phyloP scores from a whole-genome alignment of 2,329 filamentous ascomycete genomes.

The Colletotrichum cuscutae region DNA sequence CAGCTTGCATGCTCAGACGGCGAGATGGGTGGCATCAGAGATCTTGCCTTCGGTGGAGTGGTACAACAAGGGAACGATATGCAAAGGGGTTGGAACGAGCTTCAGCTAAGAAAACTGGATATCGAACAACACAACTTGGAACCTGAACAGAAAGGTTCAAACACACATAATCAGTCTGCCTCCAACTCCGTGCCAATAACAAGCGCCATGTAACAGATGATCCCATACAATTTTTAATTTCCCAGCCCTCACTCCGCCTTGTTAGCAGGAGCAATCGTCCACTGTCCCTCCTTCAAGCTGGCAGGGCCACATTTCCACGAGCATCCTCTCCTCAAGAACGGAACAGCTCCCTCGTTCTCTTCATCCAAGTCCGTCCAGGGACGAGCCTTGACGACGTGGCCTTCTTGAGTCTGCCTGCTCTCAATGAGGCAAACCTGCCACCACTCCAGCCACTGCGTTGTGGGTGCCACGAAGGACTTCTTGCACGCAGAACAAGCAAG shows the following conservation, averaged over 20 bases:
- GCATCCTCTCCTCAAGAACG: slow-evolving; percentile 60
- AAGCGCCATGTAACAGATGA: background rate
- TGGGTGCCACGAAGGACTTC: slow-evolving; percentile 59
- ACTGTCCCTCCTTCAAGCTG: slow-evolving; percentile 43
- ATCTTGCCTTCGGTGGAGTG: slow-evolving; percentile 60
- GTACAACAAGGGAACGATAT: slow-evolving; percentile 61
- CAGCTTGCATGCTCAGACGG: slow-evolving; percentile 67
- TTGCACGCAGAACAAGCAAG: slow-evolving; percentile 63
- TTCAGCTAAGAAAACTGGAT: slow-evolving; percentile 12
- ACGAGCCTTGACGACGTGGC: slow-evolving; percentile 8
- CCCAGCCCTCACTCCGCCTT: background rate
- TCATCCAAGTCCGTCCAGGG: slow-evolving; percentile 31
- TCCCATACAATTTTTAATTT: background rate
- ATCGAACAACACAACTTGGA: background rate
- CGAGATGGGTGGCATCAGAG: slow-evolving; percentile 66
- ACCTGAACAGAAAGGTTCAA: background rate
- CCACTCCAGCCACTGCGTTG: slow-evolving; percentile 73
- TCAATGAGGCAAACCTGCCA: slow-evolving; percentile 50
- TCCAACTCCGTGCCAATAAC: slow-evolving; percentile 15
- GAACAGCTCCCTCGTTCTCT: slow-evolving; percentile 51
- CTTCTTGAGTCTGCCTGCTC: slow-evolving; percentile 19
- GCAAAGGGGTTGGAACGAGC: slow-evolving; percentile 55
- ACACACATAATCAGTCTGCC: background rate
- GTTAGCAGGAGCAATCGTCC: slow-evolving; percentile 22
- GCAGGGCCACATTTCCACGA: slow-evolving; percentile 60